These are phyloP conservation scores for Fusarium nanum DNA, from an alignment of 2,329 filamentous ascomycete genomes.

Conservation along the genomic window DNA sequence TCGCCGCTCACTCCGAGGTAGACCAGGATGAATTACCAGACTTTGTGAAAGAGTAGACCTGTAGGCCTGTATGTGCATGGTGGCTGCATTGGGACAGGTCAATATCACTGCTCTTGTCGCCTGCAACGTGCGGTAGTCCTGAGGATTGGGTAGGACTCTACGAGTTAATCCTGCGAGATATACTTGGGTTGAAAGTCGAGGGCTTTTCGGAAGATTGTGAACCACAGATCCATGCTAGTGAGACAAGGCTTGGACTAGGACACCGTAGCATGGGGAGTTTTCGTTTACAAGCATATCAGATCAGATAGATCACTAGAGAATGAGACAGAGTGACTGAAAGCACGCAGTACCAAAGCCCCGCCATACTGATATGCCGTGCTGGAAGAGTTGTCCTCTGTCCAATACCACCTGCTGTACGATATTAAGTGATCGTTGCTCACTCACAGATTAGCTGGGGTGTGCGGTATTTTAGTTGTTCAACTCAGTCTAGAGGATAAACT, in stretches of 20 bases:
- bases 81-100: background rate
- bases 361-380: conserved; percentile 12
- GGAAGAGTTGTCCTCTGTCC: background rate
- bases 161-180: background rate
- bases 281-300: conserved; percentile 36
- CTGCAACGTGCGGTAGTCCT: background rate
- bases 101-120: background rate
- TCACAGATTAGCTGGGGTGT: background rate
- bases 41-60: background rate
- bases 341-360: conserved; percentile 11
- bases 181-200: conserved; percentile 1
- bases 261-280: background rate
- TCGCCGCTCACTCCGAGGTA: conserved; percentile 4
- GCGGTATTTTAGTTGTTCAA: background rate
- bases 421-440: background rate
- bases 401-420: background rate
- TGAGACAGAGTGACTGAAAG: conserved; percentile 9
- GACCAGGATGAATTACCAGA: background rate
- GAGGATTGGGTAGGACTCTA: background rate
- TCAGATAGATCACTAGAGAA: background rate
- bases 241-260: conserved; percentile 14
- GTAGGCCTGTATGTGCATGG: background rate
- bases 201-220: conserved; percentile 4
- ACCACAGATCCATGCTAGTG: conserved; percentile 1
- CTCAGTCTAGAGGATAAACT: background rate